Base-by-base conservation (phyloP, 306 rosid species). In the Amphicarpaea edgeworthii region DNA sequence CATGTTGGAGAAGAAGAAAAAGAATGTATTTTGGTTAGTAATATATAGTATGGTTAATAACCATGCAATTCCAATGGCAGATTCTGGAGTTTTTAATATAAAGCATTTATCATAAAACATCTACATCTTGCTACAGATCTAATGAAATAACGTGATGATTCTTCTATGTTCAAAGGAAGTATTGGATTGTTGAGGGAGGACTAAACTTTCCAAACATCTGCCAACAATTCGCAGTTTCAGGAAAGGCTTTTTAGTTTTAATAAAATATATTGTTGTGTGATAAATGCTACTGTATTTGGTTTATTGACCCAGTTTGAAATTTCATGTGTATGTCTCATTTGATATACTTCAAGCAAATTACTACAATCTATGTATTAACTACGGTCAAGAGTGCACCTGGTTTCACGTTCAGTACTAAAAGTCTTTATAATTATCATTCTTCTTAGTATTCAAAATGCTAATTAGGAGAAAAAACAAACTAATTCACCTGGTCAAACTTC, bases 131-230 rank as follows among this genome's bases (percentile, higher is more conserved):
- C 20, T 55, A 30, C 42, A 17, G 46, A 76, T 66, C 46, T n/a
- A 16, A 77, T 12, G 32, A 55, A 60, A 17, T 42, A 21, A 65
- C 53, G 21, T 24, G 4, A 41, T 38, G 45, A 16, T 75, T 63
- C 23, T 75, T 63, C 23, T 24, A 49, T 14, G 19, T 51, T 50
- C 17, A 32, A 49, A 30, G 38, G 16, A 15, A 62, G 8, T 7
- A 15, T 47, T 46, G 28, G 34, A 51, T 70, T 70, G 34, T 17
- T 49, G 16, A 49, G 28, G 45, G 23, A 49, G 60, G 16, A 49
- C n/a, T 28, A 68, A 69, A 69, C 58, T 51, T 26, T 26, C 28
- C 60, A 68, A 70, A 19, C 11, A 70, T 34, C 19, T 70, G 38
- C 32, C 74, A 15, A 71, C 24, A 54, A 20, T 53, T 53, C 6